Base-by-base conservation (phyloP, 768 basidiomycete genomes). In the Candolleomyces eurysporus region DNA sequence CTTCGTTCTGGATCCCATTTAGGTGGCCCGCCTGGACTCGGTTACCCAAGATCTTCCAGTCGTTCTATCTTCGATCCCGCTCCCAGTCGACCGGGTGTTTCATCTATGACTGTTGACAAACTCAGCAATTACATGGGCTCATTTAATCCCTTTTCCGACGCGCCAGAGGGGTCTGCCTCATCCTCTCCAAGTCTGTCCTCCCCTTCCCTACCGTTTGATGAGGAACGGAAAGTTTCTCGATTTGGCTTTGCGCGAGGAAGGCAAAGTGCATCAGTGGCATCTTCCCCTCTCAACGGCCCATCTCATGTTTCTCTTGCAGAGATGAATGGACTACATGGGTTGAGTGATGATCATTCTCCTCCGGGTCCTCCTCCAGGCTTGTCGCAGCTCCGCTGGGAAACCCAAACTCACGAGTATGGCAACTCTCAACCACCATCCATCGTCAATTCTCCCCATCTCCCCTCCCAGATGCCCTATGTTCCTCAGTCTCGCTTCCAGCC, bases 221-320 rank as follows among this genome's bases (percentile, higher is more conserved):
- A 86, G 57, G 90, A 92, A 50, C 79, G 89, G 65, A 89, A 87
- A 66, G 82, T 91, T 30, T 93, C 91, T 8, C 82, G 91, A 16
- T 93, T 93, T 73, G 89, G 86, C 21, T 93, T 93, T 68, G 92
- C 91, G 16, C 82, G 88, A 22, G 87, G 89, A 22, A 84, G 84
- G 49, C 87, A 85, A 63, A 81, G 80, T 0, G 85, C 89, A 8
- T 4, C 84, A 84, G 16, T 89, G 87, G 11, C 86, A 87, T 45
- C 76, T 82, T 55, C 84, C 84, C 60, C 77, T 83, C 60, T 61
- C 26, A 61, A 61, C 48, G 60, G 60, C 13, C 7, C 53, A n/a
- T 79, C 57, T 72, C 70, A 60, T 69, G 75, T 55, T 30, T 21
- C 32, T 30, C 42, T 50, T 7, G 31, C 60, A 14, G 43, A 61